Evolutionary conservation across 2,329 filamentous ascomycete species (phyloP), one percentile per base, ranked within the genome.

Genomic region (Beauveria bassiana): DNA sequence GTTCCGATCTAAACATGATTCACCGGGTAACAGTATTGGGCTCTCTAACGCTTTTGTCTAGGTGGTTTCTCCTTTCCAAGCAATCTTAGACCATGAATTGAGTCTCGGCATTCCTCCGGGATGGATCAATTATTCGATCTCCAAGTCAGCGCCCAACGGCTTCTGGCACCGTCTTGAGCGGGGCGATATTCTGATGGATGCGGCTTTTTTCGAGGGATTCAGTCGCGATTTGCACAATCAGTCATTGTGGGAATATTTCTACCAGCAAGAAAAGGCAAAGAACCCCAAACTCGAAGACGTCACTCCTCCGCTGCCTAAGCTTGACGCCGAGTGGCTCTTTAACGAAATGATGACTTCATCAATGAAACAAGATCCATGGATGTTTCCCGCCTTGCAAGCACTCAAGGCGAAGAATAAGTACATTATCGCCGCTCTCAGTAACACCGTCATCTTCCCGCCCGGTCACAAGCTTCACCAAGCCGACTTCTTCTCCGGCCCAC

Each of bases 51-150:
- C 24, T 40, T 14, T 14, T 14, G 16, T 3, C 5, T 34, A 96
- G 93, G 91, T 97, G 60, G 79, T 89, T 26, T 97, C 92, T 1
- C 95, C 95, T 10, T 93, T 99, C 70, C 91, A 96, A 77, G 87
- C 90, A 2, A 98, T 99, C 68, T 81, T 96, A 61, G 89, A 96
- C 75, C 97, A 97, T 73, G 95, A 98, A 72, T 77, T 87, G 59
- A 78, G 82, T 63, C 80, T 90, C 61, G 81, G 81, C 46, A 93
- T 98, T 55, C 93, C 93, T 1, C 81, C 86, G 3, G 93, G 93
- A 70, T 98, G 92, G 87, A 82, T 98, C 68, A 98, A 98, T 78
- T 88, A 89, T 76, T 89, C 89, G 67, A 95, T 98, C 70, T 91
- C 91, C 58, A 83, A 84, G 68, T 86, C 88, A 3, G 85, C 87